Base-by-base conservation (phyloP, 73 alveolate species). In the Halteria grandinella region DNA sequence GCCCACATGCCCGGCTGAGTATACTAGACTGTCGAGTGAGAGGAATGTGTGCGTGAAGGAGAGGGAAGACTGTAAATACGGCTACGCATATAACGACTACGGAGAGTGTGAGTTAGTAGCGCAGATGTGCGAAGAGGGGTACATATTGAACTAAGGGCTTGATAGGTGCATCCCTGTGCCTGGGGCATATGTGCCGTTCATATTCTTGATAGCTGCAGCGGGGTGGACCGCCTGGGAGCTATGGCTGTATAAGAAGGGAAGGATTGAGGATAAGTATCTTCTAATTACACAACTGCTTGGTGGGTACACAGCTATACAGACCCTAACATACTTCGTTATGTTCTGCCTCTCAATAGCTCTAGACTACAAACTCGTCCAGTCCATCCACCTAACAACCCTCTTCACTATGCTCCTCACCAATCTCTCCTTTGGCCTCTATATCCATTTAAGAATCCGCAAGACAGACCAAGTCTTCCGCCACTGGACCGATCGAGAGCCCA, bases 81-180 rank as follows among this genome's bases (percentile, higher is more conserved):
- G 77, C 17, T 84, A 84, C 62, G 66, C 8, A 1, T 39, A 39
- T 0, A 66, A 64, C 51, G 73, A 51, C 15, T 49, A 18, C 5
- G 85, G 85, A 40, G 88, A 74, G 15, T 84, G 93, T 40, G 74
- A 17, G 4, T 80, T 83, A n/a, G 59, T 23, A 6, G 55, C 37
- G 11, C 10, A 39, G 21, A 55, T 57, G 20, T 82, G 91, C 63
- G 39, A 36, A 3, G 80, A 50, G 39, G 93, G 88, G 0, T 39
- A 75, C 14, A 55, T 31, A 3, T 57, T 84, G 23, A 84, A 75
- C 59, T 18, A 24, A 21, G 81, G 55, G 14, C 29, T 48, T 41
- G 54, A 79, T 15, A 43, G 75, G 15, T 84, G 93, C 40, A 64
- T 74, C n/a, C 93, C 93, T 1, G 70, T 31, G 0, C 82, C 85